Evolutionary conservation across 768 basidiomycete genomes (phyloP).

Genomic region (Artomyces pyxidatus): DNA sequence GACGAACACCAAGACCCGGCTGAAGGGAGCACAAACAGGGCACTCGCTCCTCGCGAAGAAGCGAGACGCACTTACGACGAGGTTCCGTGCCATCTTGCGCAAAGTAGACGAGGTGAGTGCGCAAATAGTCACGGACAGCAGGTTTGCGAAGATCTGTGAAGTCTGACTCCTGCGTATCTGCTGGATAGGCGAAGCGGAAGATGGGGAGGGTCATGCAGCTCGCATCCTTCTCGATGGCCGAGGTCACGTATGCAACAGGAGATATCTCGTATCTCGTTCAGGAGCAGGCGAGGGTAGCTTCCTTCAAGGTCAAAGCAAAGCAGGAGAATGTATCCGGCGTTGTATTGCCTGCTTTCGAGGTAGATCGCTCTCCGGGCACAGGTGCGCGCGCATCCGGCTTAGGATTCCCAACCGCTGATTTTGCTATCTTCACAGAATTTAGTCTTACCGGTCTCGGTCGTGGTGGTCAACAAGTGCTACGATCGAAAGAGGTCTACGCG

Average conservation of each 20-base stretch:
- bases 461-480: slow-evolving; percentile 92
- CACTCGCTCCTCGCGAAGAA: slow-evolving; percentile 97
- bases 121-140: too few relatives aligned
- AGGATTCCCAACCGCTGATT: not conserved
- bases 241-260: slow-evolving; percentile 95
- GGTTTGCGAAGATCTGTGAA: slow-evolving; percentile 12
- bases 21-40: slow-evolving; percentile 91
- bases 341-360: slow-evolving; percentile 90
- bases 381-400: slow-evolving; percentile 36
- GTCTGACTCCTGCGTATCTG: slow-evolving; percentile 14
- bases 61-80: slow-evolving; percentile 89
- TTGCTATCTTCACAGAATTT: slow-evolving; percentile 54
- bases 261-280: slow-evolving; percentile 98
- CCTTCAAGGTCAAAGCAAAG: slow-evolving; percentile 88
- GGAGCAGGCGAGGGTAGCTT: slow-evolving; percentile 85
- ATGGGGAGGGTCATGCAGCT: slow-evolving; percentile 99
- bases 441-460: slow-evolving; percentile 95
- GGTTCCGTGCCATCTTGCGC: slow-evolving; percentile 88
- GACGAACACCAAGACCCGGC: slow-evolving; percentile 81
- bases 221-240: slow-evolving; percentile 97
- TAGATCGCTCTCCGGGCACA: slow-evolving; percentile 76
- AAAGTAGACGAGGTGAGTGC: slow-evolving; percentile 92
- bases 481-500: slow-evolving; percentile 94
- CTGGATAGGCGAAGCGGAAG: slow-evolving; percentile 83
- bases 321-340: slow-evolving; percentile 99